Percentiles rank a stretch among this genome's conserved stretches.
Evolutionary conservation across 2,329 filamentous ascomycete genomes (phyloP).

Genomic region (Cercospora brassicicola): DNA sequence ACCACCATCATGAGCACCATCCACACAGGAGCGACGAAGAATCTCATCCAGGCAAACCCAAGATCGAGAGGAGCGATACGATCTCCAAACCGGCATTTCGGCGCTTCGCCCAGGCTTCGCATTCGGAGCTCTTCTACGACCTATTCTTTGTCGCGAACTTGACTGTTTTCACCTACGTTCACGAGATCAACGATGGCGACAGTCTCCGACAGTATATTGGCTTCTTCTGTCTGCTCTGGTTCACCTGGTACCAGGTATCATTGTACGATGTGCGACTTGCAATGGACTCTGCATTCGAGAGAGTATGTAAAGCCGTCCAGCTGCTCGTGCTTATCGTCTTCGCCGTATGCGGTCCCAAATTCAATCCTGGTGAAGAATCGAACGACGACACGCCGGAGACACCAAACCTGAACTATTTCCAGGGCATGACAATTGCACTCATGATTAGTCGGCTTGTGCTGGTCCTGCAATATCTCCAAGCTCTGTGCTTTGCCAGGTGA

Average conservation of each 20-base stretch:
- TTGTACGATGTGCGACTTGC: conserved; percentile 67
- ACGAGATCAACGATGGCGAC: conserved; percentile 56
- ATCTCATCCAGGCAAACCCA: background rate
- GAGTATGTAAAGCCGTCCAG: conserved; percentile 59
- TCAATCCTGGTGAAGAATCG: conserved; percentile 41
- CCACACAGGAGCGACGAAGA: conserved; percentile 4
- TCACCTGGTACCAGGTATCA: conserved; percentile 66
- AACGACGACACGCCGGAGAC: conserved; percentile 40
- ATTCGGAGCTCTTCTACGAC: conserved; percentile 60
- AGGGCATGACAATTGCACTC: conserved; percentile 40
- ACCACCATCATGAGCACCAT: background rate
- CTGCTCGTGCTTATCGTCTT: conserved; percentile 67
- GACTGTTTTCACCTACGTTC: conserved; percentile 60
- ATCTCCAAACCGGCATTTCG: conserved; percentile 39
- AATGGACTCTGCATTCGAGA: conserved; percentile 64
- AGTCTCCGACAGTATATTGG: conserved; percentile 49
- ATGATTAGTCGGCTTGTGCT: conserved; percentile 43
- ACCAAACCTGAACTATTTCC: conserved; percentile 45
- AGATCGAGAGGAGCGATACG: conserved; percentile 7
- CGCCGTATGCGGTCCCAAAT: conserved; percentile 56
- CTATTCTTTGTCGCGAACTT: conserved; percentile 66
- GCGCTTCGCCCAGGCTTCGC: conserved; percentile 51
- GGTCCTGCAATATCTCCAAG: conserved; percentile 42
- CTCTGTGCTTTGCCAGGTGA: conserved; percentile 36
- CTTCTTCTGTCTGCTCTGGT: conserved; percentile 60